Evolutionary conservation across 345 rosid genomes (phyloP).

Genomic region (Euclidium syriacum): DNA sequence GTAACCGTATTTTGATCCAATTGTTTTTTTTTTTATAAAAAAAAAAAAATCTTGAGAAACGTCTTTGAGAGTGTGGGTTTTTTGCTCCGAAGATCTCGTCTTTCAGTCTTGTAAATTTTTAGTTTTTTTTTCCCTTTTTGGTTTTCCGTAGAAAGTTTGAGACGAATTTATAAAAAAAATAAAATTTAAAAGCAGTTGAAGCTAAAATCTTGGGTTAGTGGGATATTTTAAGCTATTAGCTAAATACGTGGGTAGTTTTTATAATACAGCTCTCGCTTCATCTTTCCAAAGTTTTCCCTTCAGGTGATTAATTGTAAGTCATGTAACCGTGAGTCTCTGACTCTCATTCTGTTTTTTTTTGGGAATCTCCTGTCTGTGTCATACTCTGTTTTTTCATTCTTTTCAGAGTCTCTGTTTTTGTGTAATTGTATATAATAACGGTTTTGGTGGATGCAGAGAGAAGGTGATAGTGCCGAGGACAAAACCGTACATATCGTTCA

Average conservation of each 20-base stretch:
- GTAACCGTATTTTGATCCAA: not conserved
- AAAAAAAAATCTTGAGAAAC: not conserved
- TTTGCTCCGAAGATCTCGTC: not conserved
- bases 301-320: too few relatives aligned
- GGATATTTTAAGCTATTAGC: constrained; percentile 24
- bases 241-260: constrained; percentile 40
- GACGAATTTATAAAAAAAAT: too few relatives aligned
- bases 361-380: constrained; percentile 1
- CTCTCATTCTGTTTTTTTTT: not conserved
- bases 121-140: not conserved
- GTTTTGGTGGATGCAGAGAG: constrained; percentile 46
- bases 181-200: constrained; percentile 18
- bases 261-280: not conserved
- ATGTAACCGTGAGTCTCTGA: not conserved
- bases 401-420: not conserved
- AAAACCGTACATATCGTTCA: constrained; percentile 73
- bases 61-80: not conserved
- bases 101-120: not conserved
- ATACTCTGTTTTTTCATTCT: not conserved
- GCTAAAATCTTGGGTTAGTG: constrained; percentile 39
- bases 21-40: not conserved
- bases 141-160: too few relatives aligned
- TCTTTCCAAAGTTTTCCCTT: not conserved
- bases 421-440: not conserved
- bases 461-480: constrained; percentile 56